A percentile compares a stretch with the other conserved stretches of the same genome.
phyloP scores from a whole-genome alignment of 768 basidiomycete species.

The Astraeus odoratus region DNA sequence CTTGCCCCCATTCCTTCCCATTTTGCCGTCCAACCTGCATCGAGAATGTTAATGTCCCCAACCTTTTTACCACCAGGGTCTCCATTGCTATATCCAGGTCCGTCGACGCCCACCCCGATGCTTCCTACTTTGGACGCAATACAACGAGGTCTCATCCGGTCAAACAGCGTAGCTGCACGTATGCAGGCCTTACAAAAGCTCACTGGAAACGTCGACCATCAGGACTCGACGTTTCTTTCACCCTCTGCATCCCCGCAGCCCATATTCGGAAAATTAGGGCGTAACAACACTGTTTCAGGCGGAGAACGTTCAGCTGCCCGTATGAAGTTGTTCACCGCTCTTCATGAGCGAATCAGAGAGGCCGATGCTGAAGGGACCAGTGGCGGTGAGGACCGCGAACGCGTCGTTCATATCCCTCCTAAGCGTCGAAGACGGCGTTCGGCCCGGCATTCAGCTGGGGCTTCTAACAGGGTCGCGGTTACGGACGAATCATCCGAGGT shows the following conservation, averaged over 20 bases:
- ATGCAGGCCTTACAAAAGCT: conserved; percentile 80
- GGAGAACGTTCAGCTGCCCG: conserved; percentile 73
- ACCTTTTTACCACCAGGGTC: conserved; percentile 48
- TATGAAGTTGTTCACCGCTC: conserved; percentile 54
- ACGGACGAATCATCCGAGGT: conserved; percentile 41
- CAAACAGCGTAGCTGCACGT: conserved; percentile 82
- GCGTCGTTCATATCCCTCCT: conserved; percentile 34
- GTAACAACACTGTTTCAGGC: conserved; percentile 80
- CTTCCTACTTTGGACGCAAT: conserved; percentile 75
- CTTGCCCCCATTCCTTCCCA: conserved; percentile 53
- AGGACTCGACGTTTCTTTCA: conserved; percentile 49
- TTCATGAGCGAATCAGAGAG: conserved; percentile 54
- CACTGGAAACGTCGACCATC: conserved; percentile 53
- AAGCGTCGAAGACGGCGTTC: conserved; percentile 56
- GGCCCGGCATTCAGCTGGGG: conserved; percentile 28
- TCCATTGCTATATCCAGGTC: conserved; percentile 55
- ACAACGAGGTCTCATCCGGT: conserved; percentile 74
- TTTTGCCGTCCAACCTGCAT: conserved; percentile 39
- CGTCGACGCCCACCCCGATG: conserved; percentile 59
- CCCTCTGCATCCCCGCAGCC: conserved; percentile 43
- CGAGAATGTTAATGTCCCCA: conserved; percentile 35
- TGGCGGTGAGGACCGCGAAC: conserved; percentile 48
- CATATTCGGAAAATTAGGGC: conserved; percentile 38
- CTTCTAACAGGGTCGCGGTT: conserved; percentile 33
- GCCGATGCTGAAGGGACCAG: conserved; percentile 57